Conservation (phyloP, 352 stramenopile genomes). For the Thalassiosira sp. region DNA sequence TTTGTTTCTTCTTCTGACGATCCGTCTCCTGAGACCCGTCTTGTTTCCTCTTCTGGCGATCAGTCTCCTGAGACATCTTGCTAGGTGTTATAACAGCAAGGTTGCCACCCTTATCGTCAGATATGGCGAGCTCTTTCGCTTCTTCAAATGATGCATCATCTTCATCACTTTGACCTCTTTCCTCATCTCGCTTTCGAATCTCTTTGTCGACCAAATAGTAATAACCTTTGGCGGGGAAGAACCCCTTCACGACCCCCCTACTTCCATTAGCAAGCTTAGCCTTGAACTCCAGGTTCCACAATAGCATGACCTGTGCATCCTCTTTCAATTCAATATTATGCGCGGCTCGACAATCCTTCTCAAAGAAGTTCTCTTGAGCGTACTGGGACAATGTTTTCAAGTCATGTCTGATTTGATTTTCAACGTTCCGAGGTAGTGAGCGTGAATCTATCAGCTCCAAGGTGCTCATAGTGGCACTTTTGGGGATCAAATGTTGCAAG, state of each 20-base stretch:
- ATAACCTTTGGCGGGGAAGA: slow-evolving; percentile 32
- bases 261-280: slow-evolving; percentile 89
- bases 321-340: slow-evolving; percentile 44
- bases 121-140: not conserved
- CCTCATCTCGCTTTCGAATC: slow-evolving; percentile 11
- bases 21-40: too few species aligned
- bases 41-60: not conserved
- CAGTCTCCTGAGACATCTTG: not conserved
- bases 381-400: slow-evolving; percentile 29
- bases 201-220: slow-evolving; percentile 25
- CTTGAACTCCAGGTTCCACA: slow-evolving; percentile 88
- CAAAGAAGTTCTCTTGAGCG: slow-evolving; percentile 38
- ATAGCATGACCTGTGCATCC: slow-evolving; percentile 89
- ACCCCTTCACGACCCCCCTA: slow-evolving; percentile 85
- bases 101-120: slow-evolving; percentile 13
- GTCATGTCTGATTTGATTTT: slow-evolving; percentile 12
- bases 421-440: not conserved
- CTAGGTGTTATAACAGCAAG: not conserved
- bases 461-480: too few species aligned
- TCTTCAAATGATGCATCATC: not conserved
- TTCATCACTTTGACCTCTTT: not conserved
- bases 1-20: slow-evolving; percentile 8
- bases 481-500: slow-evolving; percentile 13
- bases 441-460: slow-evolving; percentile 11
- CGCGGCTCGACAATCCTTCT: slow-evolving; percentile 37